Percentiles rank a stretch among this genome's conserved stretches.
phyloP scores from a whole-genome alignment of 164 flowering plant species.

The Vitis rotundifolia region DNA sequence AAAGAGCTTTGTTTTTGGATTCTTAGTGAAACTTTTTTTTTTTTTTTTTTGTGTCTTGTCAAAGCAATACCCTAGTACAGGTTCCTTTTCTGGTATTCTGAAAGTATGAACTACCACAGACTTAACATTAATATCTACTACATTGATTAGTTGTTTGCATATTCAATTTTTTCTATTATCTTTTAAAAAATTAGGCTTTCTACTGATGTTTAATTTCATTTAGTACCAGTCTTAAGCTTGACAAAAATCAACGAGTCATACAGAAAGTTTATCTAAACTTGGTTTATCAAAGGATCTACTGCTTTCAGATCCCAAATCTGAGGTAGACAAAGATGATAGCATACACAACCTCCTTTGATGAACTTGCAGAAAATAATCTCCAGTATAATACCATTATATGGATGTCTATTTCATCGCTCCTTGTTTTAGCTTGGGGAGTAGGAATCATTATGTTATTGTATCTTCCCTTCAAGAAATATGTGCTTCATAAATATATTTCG shows the following conservation, averaged over 20 bases:
- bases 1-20: too few species aligned
- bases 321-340: constrained; percentile 52
- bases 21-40: too few species aligned
- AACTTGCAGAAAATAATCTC: constrained; percentile 43
- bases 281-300: constrained; percentile 40
- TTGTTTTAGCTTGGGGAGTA: constrained; percentile 83
- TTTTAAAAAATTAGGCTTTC: too few species aligned
- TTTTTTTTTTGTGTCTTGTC: too few species aligned
- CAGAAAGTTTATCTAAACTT: constrained; percentile 39
- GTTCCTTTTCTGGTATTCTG: too few species aligned
- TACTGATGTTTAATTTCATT: too few species aligned
- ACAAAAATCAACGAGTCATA: constrained; percentile 58
- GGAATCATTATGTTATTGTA: constrained; percentile 73
- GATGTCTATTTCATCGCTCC: constrained; percentile 63
- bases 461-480: constrained; percentile 65
- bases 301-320: constrained; percentile 47
- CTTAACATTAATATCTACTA: too few species aligned
- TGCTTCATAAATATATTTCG: constrained; percentile 56
- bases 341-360: constrained; percentile 70
- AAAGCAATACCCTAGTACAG: too few species aligned
- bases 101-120: too few species aligned
- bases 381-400: constrained; percentile 70
- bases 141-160: too few species aligned
- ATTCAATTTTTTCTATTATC: too few species aligned
- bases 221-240: constrained; percentile 8